phyloP scores from a whole-genome alignment of 2,329 filamentous ascomycete species.

The Aspergillus unguis region DNA sequence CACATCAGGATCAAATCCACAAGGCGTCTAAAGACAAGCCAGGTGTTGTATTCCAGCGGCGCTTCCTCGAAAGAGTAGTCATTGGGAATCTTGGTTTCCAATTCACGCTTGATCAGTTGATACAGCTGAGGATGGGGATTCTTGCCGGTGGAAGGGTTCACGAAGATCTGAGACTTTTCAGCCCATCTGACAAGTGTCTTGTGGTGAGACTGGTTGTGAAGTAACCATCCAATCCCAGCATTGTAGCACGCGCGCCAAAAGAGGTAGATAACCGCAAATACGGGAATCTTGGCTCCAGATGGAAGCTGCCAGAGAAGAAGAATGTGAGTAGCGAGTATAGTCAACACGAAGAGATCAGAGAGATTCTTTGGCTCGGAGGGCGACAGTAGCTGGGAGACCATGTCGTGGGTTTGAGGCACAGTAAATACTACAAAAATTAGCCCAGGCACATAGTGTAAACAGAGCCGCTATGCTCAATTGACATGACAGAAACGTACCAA shows the following conservation, averaged over 20 bases:
- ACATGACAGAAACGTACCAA: conserved; percentile 58
- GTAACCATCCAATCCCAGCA: conserved; percentile 83
- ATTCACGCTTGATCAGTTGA: conserved; percentile 76
- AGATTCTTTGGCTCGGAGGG: conserved; percentile 93
- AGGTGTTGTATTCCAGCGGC: conserved; percentile 97
- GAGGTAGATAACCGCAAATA: conserved; percentile 79
- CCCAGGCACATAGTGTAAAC: too few species aligned
- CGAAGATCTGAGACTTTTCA: conserved; percentile 79
- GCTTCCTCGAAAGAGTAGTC: conserved; percentile 93
- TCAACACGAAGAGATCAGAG: conserved; percentile 76
- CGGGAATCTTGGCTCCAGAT: conserved; percentile 63
- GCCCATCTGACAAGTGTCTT: conserved; percentile 84
- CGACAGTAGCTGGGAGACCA: conserved; percentile 96
- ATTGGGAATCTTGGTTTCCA: conserved; percentile 89
- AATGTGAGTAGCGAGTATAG: conserved; percentile 72
- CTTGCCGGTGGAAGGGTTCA: conserved; percentile 72
- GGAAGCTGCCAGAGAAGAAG: conserved; percentile 72
- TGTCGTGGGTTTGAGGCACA: conserved; percentile 94
- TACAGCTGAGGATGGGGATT: conserved; percentile 83
- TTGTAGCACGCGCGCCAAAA: conserved; percentile 95
- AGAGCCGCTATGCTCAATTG: background rate
- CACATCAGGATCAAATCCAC: conserved; percentile 98
- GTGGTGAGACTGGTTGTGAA: conserved; percentile 87
- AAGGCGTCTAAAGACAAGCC: conserved; percentile 91
- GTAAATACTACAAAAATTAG: conserved; percentile 68